phyloP scores from a whole-genome alignment of 1,284 basidiomycete genomes.

The Microbotryomycetes sp. region DNA sequence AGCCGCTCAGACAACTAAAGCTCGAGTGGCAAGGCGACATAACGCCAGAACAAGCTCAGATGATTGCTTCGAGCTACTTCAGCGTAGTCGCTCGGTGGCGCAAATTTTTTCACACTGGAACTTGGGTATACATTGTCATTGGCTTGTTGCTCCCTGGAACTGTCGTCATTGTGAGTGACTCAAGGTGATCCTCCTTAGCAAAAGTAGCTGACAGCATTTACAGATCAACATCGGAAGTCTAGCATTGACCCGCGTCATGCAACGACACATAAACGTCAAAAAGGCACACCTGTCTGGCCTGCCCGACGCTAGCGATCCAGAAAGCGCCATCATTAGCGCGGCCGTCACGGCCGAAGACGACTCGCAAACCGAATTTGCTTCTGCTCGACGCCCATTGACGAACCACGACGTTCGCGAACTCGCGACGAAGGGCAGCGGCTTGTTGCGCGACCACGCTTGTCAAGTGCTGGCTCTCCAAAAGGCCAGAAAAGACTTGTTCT shows the following conservation, averaged over 20 bases:
- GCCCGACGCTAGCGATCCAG: background rate
- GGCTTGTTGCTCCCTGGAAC: background rate
- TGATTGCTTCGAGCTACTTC: background rate
- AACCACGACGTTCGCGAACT: background rate
- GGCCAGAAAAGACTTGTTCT: background rate
- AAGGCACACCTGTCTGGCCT: background rate
- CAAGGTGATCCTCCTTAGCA: background rate
- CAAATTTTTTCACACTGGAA: background rate
- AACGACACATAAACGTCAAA: background rate
- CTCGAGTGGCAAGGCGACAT: background rate
- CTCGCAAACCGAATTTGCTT: background rate
- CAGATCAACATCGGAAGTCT: background rate
- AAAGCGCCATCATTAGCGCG: background rate
- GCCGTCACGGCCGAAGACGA: background rate
- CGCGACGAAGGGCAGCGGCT: background rate
- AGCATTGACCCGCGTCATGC: background rate
- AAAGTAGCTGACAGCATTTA: background rate
- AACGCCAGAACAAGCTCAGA: background rate
- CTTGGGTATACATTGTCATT: background rate
- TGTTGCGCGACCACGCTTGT: background rate
- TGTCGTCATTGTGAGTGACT: background rate
- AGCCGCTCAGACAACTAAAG: background rate
- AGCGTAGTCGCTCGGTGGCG: background rate
- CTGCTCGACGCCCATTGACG: background rate
- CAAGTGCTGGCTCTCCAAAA: background rate